These are phyloP conservation scores for Coleophoma cylindrospora DNA, from an alignment of 2,329 filamentous ascomycete species.

Conservation along the genomic window DNA sequence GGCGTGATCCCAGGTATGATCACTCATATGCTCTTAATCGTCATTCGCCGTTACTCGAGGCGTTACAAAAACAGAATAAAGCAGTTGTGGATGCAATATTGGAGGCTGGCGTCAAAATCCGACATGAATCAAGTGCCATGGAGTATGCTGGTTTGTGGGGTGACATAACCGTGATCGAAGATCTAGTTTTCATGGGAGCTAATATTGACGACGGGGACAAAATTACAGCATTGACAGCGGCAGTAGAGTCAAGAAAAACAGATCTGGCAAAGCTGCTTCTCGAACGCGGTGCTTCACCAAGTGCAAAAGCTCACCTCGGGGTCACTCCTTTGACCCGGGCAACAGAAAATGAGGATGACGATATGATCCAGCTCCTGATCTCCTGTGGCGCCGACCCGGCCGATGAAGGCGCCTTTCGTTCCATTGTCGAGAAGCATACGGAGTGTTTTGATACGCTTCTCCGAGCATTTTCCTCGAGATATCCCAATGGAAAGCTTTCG, in stretches of 20 bases:
- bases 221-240: not conserved
- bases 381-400: not conserved
- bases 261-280: not conserved
- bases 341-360: not conserved
- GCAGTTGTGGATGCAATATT: not conserved
- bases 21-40: too few species aligned
- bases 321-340: not conserved
- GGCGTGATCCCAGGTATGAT: too few species aligned
- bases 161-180: not conserved
- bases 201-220: not conserved
- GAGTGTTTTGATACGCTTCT: not conserved
- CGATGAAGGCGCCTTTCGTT: not conserved
- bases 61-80: not conserved
- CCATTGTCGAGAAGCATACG: not conserved
- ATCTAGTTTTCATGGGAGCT: not conserved
- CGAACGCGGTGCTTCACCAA: not conserved
- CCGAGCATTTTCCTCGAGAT: not conserved
- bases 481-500: not conserved
- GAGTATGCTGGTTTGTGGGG: not conserved
- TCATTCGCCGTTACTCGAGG: not conserved
- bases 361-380: not conserved
- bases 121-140: not conserved
- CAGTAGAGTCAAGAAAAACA: not conserved
- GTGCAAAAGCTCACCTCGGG: not conserved
- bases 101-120: not conserved